These are phyloP conservation scores for Flammula alnicola DNA, from an alignment of 1,284 basidiomycete species.

Conservation along the genomic window DNA sequence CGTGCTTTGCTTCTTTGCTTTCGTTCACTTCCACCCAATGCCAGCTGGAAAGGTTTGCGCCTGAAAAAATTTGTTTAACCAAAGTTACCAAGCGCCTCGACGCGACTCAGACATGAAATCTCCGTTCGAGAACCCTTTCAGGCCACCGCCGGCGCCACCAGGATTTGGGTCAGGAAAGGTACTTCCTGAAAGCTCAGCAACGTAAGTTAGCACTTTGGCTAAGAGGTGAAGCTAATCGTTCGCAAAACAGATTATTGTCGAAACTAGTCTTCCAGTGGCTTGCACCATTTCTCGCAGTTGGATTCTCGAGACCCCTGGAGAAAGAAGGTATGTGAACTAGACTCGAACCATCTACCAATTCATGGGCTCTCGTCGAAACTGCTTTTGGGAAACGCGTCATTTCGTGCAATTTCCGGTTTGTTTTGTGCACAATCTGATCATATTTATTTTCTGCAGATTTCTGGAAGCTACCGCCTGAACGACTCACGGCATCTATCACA, in stretches of 20 bases:
- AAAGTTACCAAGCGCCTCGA: not conserved
- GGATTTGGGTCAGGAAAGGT: constrained; percentile 43
- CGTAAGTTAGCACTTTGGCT: constrained; percentile 34
- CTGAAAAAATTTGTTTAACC: not conserved
- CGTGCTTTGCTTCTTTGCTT: too few relatives aligned
- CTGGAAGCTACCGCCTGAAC: constrained; percentile 50
- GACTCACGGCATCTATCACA: constrained; percentile 45
- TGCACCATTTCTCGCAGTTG: constrained; percentile 54
- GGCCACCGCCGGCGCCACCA: constrained; percentile 44
- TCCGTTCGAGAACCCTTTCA: constrained; percentile 35
- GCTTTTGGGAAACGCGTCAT: too few relatives aligned
- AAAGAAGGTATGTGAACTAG: constrained; percentile 51
- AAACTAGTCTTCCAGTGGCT: constrained; percentile 56
- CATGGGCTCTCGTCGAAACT: too few relatives aligned
- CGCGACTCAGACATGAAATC: constrained; percentile 25
- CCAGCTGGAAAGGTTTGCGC: not conserved
- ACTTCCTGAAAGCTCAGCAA: constrained; percentile 40
- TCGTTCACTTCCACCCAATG: too few relatives aligned
- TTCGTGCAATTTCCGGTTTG: not conserved
- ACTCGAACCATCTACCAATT: too few relatives aligned
- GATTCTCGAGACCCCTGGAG: constrained; percentile 58
- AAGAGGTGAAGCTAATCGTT: not conserved
- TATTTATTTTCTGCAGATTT: constrained; percentile 44
- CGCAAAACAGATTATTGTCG: constrained; percentile 41
- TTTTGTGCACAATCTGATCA: too few relatives aligned